Evolutionary conservation across 1,284 basidiomycete species (phyloP), one percentile per base, ranked within the genome.

Genomic region (Jaminaea rosea): DNA sequence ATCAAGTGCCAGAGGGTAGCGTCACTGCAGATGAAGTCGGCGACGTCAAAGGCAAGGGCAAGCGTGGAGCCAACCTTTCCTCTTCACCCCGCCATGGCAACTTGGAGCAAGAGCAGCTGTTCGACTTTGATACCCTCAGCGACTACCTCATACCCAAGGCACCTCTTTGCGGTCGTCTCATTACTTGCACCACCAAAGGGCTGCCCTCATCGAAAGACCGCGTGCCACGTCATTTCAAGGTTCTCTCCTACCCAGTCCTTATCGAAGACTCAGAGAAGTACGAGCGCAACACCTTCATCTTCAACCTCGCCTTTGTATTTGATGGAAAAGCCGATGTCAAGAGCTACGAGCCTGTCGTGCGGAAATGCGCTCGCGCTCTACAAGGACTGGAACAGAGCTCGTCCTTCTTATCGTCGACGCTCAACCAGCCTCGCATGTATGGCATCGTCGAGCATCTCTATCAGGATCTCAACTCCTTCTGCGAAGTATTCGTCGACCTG

Each of bases 401-500:
- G 0, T 81, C 80, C 2, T 92, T 96, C 70, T 78, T 98, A 21
- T 93, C 91, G 1, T 82, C 82, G 5, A 79, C 84, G 1, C 77
- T 81, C 45, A 85, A 84, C 4, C 82, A 84, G 1, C 79, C 81
- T 41, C 81, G 84, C 0, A 82, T 98, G 47, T 83, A 87, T 61
- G 83, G 85, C 5, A 86, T 98, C 51, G 82, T 98, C 27, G 93
- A 99, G 75, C 92, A 97, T 73, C 80, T 99, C 0, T 97, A 91
- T 63, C 92, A 96, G 70, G 94, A 99, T 65, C 77, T 98, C 58
- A 97, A 96, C 76, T 91, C 88, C 4, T 98, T 94, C 76, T 68
- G 64, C 51, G 72, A 73, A 49, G 58, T 60, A 26, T 73, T 73
- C 34, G 59, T 73, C 3, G 65, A 68, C n/a, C 60, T 73, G 1